Conservation (phyloP, 2,329 filamentous ascomycete genomes). For the Aschersonia sp. region DNA sequence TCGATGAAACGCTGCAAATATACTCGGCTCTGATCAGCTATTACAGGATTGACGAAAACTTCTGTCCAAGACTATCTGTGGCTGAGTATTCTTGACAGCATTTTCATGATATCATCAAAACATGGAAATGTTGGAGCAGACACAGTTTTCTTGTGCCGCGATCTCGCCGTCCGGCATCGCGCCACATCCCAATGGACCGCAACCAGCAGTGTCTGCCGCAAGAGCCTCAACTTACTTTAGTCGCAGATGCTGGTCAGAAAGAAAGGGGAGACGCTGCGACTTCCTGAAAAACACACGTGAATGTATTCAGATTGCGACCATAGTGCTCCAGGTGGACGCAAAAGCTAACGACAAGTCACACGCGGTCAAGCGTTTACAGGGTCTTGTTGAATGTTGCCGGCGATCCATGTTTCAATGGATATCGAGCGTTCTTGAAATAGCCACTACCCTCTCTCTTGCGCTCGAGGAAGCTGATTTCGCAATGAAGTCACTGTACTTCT, state of each 20-base stretch:
- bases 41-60: background rate
- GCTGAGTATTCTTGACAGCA: background rate
- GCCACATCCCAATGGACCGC: background rate
- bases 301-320: background rate
- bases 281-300: background rate
- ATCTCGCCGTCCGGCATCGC: background rate
- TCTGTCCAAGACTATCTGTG: background rate
- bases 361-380: background rate
- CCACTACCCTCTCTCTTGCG: background rate
- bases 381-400: background rate
- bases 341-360: background rate
- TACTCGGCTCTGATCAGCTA: background rate
- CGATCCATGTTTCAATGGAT: background rate
- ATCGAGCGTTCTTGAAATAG: background rate
- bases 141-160: background rate
- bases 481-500: background rate
- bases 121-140: background rate
- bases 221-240: background rate
- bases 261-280: background rate
- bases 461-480: background rate
- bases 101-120: background rate
- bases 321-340: background rate
- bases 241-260: background rate
- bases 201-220: background rate
- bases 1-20: background rate